Evolutionary conservation across 768 basidiomycete species (phyloP), one percentile per base, ranked within the genome.

Genomic region (Tylopilus intermedius): DNA sequence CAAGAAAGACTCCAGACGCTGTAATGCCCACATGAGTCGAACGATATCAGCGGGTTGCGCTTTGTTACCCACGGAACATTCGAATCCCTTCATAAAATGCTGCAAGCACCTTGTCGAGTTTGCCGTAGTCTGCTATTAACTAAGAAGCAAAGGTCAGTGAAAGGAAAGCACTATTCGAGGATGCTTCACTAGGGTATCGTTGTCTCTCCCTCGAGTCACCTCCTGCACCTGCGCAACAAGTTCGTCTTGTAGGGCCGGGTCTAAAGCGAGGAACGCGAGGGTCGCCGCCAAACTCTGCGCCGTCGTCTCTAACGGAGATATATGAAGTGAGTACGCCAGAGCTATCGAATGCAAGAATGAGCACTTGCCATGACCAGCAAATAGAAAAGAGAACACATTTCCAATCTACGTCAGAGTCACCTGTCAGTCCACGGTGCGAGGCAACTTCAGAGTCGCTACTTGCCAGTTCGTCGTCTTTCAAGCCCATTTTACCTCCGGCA

Each of bases 291-390:
- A 56, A 10, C 58, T 65, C 14, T 65, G 61, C 15, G 70, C 58
- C 3, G 67, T 74, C 2, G 71, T 72, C 46, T 73, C 70, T 71
- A 54, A 30, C 24, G 5, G 9, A 30, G 30, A 8, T 30, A 33
- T 14, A 6, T n/a, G 3, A 38, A 27, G 14, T 47, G 15, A 55
- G 37, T 9, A 32, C 44, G 47, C 30, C 32, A 30, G 39, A n/a
- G 8, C 22, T 27, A 13, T 57, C 26, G 5, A 32, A 29, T 26
- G 8, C n/a, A 11, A 13, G 29, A 45, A 11, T 3, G 41, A 40
- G 29, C 11, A 55, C 68, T 35, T 54, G 75, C 80, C 82, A 62
- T 83, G 79, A 11, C 83, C 82, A 41, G 82, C 81, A 38, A 83
- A 76, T 22, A 85, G 65, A 60, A 80, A 68, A 10, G 74, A 57